Conservation (phyloP, 352 stramenopile genomes). For the Globisporangium solare region DNA sequence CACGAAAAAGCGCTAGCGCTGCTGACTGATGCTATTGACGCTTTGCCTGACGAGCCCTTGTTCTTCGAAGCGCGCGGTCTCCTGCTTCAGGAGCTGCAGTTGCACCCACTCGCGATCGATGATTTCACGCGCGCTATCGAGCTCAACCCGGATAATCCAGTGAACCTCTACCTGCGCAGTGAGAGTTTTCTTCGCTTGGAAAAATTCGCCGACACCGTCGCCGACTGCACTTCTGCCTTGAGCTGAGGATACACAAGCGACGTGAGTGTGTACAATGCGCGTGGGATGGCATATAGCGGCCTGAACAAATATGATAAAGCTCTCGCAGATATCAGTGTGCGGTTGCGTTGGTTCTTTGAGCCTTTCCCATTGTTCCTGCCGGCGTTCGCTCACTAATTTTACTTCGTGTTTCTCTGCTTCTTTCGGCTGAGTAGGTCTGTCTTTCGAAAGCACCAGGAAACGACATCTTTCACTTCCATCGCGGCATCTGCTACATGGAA, state of each 20-base stretch:
- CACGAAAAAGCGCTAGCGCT: conserved; percentile 40
- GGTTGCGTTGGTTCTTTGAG: not conserved
- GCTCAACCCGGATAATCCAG: conserved; percentile 12
- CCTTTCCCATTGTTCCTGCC: not conserved
- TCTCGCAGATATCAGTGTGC: conserved; percentile 53
- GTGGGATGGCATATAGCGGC: conserved; percentile 50
- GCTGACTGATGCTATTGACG: conserved; percentile 50
- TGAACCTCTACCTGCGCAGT: conserved; percentile 35
- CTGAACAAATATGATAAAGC: conserved; percentile 54
- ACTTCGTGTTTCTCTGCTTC: not conserved
- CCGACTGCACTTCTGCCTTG: conserved; percentile 33
- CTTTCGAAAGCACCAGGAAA: conserved; percentile 34
- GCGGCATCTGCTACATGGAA: conserved; percentile 58
- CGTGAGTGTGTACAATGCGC: conserved; percentile 41
- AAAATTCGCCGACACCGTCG: conserved; percentile 34
- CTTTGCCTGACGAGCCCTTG: conserved; percentile 43
- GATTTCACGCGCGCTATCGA: conserved; percentile 38
- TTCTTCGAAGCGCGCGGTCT: conserved; percentile 55
- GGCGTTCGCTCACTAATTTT: not conserved
- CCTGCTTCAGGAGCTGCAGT: conserved; percentile 51
- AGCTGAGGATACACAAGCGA: conserved; percentile 23
- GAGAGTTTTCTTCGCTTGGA: conserved; percentile 44
- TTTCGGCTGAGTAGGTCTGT: conserved; percentile 23
- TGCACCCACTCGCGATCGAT: conserved; percentile 42
- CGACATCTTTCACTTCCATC: conserved; percentile 66